These are phyloP conservation scores for Diplogelasinospora grovesii DNA, from an alignment of 495 filamentous ascomycete genomes.

Conservation along the genomic window DNA sequence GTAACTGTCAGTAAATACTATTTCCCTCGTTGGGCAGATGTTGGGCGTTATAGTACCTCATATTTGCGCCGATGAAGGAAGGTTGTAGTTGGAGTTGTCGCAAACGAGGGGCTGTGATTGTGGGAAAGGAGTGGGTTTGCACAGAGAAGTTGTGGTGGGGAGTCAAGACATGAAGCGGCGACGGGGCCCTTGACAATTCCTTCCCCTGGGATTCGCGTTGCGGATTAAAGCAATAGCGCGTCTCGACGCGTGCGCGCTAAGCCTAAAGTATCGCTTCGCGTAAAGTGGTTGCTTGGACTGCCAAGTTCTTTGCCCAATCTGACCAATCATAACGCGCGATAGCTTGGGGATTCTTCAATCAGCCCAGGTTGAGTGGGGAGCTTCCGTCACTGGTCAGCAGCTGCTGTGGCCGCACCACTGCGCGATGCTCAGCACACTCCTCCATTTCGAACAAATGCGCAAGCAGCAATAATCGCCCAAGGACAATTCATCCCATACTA, in stretches of 20 bases:
- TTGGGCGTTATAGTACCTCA: conserved; percentile 36
- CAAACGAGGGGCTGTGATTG: too few relatives aligned
- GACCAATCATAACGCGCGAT: too few relatives aligned
- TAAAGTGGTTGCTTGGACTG: conserved; percentile 32
- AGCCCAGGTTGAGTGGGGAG: too few relatives aligned
- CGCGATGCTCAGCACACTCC: too few relatives aligned
- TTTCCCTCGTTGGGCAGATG: neutral
- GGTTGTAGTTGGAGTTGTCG: conserved; percentile 5
- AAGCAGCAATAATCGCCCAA: too few relatives aligned
- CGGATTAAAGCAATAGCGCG: conserved; percentile 15
- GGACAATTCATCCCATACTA: too few relatives aligned
- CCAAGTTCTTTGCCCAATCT: neutral
- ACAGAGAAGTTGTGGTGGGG: conserved; percentile 7
- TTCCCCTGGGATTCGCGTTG: conserved; percentile 19
- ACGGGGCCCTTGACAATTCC: conserved; percentile 1
- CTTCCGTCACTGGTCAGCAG: neutral
- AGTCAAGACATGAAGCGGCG: conserved; percentile 8
- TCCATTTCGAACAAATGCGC: too few relatives aligned
- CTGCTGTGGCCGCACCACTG: neutral
- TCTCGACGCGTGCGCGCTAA: conserved; percentile 23
- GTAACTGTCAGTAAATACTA: conserved; percentile 4
- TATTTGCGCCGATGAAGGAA: conserved; percentile 14
- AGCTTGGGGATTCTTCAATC: too few relatives aligned
- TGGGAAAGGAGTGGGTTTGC: conserved; percentile 1
- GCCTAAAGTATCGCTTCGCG: conserved; percentile 23